Evolutionary conservation across 192 early-diverging fungal species (phyloP).

Genomic region (Coemansia sp.): DNA sequence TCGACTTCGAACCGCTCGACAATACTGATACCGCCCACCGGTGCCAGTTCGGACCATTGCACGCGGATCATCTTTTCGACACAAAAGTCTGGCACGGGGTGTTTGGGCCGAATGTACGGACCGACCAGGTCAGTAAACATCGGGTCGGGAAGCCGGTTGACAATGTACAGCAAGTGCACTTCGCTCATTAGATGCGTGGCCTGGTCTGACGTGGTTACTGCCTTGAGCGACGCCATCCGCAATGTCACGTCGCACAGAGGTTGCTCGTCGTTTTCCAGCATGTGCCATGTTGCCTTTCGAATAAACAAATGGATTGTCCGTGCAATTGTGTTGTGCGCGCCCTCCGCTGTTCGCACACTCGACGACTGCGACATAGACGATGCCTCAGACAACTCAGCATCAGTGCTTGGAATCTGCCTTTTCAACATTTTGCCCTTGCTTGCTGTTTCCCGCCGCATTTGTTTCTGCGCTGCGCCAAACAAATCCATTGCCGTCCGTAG

Average conservation of each 20-base stretch:
- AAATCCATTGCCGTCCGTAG: conserved; percentile 52
- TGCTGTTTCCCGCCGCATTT: conserved; percentile 23
- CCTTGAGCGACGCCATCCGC: conserved; percentile 60
- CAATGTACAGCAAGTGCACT: conserved; percentile 67
- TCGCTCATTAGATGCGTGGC: conserved; percentile 69
- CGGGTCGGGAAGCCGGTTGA: conserved; percentile 60
- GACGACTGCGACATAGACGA: conserved; percentile 17
- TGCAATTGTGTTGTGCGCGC: conserved; percentile 56
- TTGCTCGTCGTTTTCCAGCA: conserved; percentile 63
- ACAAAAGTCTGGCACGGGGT: conserved; percentile 63
- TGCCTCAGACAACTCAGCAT: conserved; percentile 6
- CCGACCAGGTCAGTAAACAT: conserved; percentile 60
- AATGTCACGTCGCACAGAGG: conserved; percentile 73
- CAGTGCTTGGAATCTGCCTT: not conserved
- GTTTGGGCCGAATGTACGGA: conserved; percentile 58
- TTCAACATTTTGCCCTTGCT: not conserved
- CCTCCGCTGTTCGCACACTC: conserved; percentile 29
- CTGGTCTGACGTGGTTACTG: conserved; percentile 82
- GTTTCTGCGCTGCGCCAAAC: conserved; percentile 51
- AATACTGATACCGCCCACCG: conserved; percentile 88
- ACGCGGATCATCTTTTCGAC: conserved; percentile 87
- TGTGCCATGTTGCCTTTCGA: conserved; percentile 70
- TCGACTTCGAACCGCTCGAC: conserved; percentile 91
- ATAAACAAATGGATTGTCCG: conserved; percentile 59
- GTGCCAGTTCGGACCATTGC: conserved; percentile 72